Percentiles rank a stretch among this genome's conserved stretches.
Conservation (phyloP, 805 yeast species). For the Middelhovenomyces tepae region DNA sequence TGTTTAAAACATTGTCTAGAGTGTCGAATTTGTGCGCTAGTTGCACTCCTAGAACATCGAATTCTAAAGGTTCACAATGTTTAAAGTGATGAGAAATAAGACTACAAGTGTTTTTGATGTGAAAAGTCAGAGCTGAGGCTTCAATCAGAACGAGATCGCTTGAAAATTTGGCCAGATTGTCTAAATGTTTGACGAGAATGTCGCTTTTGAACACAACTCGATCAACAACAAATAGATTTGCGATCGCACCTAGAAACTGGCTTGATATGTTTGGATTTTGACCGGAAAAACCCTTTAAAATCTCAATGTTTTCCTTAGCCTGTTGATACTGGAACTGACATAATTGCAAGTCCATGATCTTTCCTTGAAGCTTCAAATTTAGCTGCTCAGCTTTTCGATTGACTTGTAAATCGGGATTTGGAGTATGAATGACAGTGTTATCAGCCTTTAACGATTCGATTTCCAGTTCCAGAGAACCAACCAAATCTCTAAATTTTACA, state of each 20-base stretch:
- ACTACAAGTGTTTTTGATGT: too few relatives aligned
- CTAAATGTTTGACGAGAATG: constrained; percentile 1
- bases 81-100: constrained; percentile 1
- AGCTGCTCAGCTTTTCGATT: constrained; percentile 16
- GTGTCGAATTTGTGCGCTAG: too few relatives aligned
- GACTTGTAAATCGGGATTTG: constrained; percentile 12
- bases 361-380: constrained; percentile 14
- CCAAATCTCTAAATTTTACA: constrained; percentile 21
- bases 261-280: constrained; percentile 12
- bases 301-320: constrained; percentile 21
- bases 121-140: too few relatives aligned
- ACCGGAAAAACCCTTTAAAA: constrained; percentile 18
- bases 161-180: neutral
- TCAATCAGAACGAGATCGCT: neutral
- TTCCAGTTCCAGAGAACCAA: constrained; percentile 21
- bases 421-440: constrained; percentile 9
- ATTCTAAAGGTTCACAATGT: neutral
- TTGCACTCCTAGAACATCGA: neutral
- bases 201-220: constrained; percentile 1
- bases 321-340: constrained; percentile 18
- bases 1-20: too few relatives aligned
- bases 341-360: constrained; percentile 20
- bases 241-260: constrained; percentile 13
- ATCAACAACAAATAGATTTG: constrained; percentile 1
- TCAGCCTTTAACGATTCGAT: constrained; percentile 14